Conservation (phyloP, 805 yeast species). For the Hanseniaspora jakobsenii region DNA sequence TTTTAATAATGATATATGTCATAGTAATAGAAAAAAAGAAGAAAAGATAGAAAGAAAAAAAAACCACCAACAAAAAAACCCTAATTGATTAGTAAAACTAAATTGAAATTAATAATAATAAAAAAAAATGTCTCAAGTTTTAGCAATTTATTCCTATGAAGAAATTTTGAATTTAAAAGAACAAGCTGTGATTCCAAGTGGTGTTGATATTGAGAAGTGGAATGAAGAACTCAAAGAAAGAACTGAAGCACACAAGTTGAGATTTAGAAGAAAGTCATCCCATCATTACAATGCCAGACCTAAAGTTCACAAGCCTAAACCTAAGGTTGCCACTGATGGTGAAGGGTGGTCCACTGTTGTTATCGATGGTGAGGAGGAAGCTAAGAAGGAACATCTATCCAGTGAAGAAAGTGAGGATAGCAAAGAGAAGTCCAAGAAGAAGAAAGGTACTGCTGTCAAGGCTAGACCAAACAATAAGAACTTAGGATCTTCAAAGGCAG, state of each 20-base stretch:
- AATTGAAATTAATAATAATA: too few species aligned
- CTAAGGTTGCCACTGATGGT: constrained; percentile 46
- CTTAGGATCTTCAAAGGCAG: constrained; percentile 61
- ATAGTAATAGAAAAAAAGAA: constrained; percentile 28
- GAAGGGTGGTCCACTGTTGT: constrained; percentile 76
- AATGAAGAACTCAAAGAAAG: constrained; percentile 31
- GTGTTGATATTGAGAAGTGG: constrained; percentile 54
- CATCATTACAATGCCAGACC: constrained; percentile 37
- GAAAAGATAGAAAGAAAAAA: not conserved
- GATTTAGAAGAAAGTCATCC: constrained; percentile 52
- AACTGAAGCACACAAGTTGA: constrained; percentile 30
- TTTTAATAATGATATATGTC: too few species aligned
- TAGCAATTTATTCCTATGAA: constrained; percentile 48
- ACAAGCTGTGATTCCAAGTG: constrained; percentile 47
- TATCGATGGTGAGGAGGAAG: constrained; percentile 31
- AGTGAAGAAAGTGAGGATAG: too few species aligned
- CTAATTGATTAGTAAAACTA: not conserved
- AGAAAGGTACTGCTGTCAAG: constrained; percentile 37
- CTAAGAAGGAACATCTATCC: constrained; percentile 15
- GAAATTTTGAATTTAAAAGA: constrained; percentile 49
- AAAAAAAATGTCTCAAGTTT: constrained; percentile 7
- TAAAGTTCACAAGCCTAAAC: constrained; percentile 45
- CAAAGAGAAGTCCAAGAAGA: constrained; percentile 32
- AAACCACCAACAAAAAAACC: not conserved
- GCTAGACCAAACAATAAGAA: constrained; percentile 64